Base-by-base conservation (phyloP, 108 stramenopile genomes). In the Fragilariopsis cylindrus region DNA sequence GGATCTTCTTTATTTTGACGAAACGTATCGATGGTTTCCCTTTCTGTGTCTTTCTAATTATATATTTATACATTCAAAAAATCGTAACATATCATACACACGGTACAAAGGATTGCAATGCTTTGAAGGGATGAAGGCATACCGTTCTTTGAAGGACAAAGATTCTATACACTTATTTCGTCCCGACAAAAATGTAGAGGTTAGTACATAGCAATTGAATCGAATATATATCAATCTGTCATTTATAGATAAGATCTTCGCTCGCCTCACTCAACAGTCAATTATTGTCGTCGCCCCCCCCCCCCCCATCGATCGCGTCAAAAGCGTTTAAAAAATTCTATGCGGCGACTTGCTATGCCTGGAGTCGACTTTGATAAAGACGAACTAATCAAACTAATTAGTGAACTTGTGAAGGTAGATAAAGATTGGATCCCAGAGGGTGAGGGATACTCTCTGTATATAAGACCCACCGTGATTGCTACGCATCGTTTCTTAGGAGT, bases 381-480 rank as follows among this genome's bases (percentile, higher is more conserved):
- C 8, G 92, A 90, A 73, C 75, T 96, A 63, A 84, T 93, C 48
- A 65, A 84, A 21, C 92, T 92, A 75, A 95, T 98, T 76, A 82
- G 77, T 57, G 75, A 90, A 71, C 74, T 94, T 12, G 86, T 95
- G 0, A 80, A 81, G 48, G 42, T 92, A 58, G 97, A 99, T 63
- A 52, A 84, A 70, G 80, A 88, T 62, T 99, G 97, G 97, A 94
- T 99, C 43, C 97, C 97, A 9, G 65, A 89, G 16, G 96, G 95
- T 8, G 93, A 94, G 71, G 97, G 97, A n/a, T 98, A 98, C 74
- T 93, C 95, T 12, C 79, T 98, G n/a, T 99, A 99, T 83, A 69
- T 99, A 54, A 92, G 98, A 18, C 98, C 98, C 13, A 98, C 97
- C 2, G 96, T 95, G 15, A 88, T 99, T 48, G 88, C 94, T 64